phyloP scores from a whole-genome alignment of 2,329 filamentous ascomycete species.

The Cercospora brassicicola region DNA sequence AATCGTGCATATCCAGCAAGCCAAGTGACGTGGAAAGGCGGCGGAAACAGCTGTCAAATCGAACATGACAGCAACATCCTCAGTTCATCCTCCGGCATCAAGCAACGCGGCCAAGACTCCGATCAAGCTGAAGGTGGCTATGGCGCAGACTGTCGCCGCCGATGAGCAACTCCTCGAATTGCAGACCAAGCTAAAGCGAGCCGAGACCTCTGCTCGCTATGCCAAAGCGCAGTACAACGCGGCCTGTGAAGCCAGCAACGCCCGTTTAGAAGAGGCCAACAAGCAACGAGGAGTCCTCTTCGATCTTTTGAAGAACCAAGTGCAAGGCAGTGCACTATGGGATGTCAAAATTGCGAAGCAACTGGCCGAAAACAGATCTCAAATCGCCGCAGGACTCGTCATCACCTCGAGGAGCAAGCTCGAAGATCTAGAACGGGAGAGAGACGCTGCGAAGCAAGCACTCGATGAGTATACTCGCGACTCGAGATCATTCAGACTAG shows the following conservation, averaged over 20 bases:
- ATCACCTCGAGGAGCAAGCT: constrained; percentile 4
- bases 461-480: constrained; percentile 7
- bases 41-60: neutral
- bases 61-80: constrained; percentile 11
- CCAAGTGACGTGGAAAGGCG: neutral
- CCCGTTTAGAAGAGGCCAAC: neutral
- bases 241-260: neutral
- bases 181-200: neutral
- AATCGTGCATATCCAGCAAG: constrained; percentile 8
- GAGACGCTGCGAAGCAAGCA: neutral
- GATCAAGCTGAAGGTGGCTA: neutral
- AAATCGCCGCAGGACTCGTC: constrained; percentile 8
- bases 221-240: constrained; percentile 1
- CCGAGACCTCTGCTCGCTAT: constrained; percentile 1
- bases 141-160: neutral
- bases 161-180: constrained; percentile 4
- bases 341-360: constrained; percentile 2
- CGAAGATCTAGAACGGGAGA: neutral
- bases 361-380: constrained; percentile 8
- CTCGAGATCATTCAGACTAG: neutral
- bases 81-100: neutral
- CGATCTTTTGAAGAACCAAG: neutral
- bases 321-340: neutral
- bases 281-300: neutral
- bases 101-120: neutral